These are phyloP conservation scores for Torulaspora quercuum DNA, from an alignment of 805 yeast species.

Conservation along the genomic window DNA sequence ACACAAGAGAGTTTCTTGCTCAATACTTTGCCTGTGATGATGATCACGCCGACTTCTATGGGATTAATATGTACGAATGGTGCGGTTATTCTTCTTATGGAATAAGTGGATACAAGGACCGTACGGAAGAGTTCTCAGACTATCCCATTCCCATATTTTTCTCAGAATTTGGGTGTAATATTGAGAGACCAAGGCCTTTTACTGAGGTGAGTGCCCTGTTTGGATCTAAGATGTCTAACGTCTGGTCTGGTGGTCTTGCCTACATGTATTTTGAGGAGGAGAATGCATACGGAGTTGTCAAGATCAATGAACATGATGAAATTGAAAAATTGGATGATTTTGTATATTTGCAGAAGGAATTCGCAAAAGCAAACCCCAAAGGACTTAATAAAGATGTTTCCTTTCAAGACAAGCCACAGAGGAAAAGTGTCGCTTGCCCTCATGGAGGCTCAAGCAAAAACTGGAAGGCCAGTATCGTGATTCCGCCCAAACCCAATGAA, in stretches of 20 bases:
- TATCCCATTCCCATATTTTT: slow-evolving; percentile 72
- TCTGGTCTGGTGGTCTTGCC: slow-evolving; percentile 85
- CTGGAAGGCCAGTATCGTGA: slow-evolving; percentile 59
- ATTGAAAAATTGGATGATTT: slow-evolving; percentile 60
- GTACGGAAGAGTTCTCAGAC: slow-evolving; percentile 59
- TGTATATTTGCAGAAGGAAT: slow-evolving; percentile 52
- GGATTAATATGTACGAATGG: slow-evolving; percentile 87
- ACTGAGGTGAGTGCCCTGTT: slow-evolving; percentile 65
- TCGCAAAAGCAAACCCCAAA: slow-evolving; percentile 47
- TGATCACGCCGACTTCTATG: slow-evolving; percentile 65
- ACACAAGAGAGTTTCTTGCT: slow-evolving; percentile 74
- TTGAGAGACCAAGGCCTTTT: slow-evolving; percentile 63
- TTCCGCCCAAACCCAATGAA: slow-evolving; percentile 69
- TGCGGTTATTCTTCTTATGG: slow-evolving; percentile 65
- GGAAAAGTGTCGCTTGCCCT: slow-evolving; percentile 21
- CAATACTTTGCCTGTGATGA: slow-evolving; percentile 90
- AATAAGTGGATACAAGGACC: slow-evolving; percentile 61
- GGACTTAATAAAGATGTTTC: slow-evolving; percentile 36
- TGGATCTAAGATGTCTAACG: slow-evolving; percentile 64
- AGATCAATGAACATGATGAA: slow-evolving; percentile 40
- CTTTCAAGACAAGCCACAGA: slow-evolving; percentile 16
- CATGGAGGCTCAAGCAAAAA: slow-evolving; percentile 1
- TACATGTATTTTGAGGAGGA: slow-evolving; percentile 80
- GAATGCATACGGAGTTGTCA: slow-evolving; percentile 69
- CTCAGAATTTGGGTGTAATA: slow-evolving; percentile 79